phyloP scores from a whole-genome alignment of 2,329 filamentous ascomycete species.

The Epichloe sp. region DNA sequence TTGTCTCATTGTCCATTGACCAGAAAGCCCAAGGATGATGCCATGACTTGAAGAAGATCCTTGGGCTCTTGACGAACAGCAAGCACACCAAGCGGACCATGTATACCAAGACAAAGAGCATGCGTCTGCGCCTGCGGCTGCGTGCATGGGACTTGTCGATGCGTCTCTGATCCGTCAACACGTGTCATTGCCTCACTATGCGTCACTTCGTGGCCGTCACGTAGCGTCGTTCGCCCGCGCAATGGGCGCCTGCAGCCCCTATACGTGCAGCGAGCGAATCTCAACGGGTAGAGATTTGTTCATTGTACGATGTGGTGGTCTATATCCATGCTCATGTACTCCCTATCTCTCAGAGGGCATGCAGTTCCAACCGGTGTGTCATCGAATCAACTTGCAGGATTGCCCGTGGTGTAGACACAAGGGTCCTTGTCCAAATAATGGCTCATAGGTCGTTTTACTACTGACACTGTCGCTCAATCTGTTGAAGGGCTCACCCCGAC shows the following conservation, averaged over 20 bases:
- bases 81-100: not conserved
- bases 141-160: not conserved
- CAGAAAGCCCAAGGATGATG: not conserved
- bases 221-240: not conserved
- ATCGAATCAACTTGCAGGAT: not conserved
- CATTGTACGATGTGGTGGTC: not conserved
- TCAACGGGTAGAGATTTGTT: not conserved
- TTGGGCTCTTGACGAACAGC: not conserved
- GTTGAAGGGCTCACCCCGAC: not conserved
- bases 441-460: not conserved
- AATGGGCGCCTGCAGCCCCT: not conserved
- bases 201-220: not conserved
- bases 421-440: not conserved
- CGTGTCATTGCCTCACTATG: slow-evolving; percentile 5
- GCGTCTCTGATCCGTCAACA: slow-evolving; percentile 1
- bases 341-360: not conserved
- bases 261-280: not conserved
- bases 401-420: not conserved
- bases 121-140: not conserved
- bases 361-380: not conserved
- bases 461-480: not conserved
- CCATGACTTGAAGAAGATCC: not conserved
- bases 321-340: not conserved
- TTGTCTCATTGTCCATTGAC: not conserved
- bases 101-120: not conserved